Evolutionary conservation across 805 yeast genomes (phyloP).

Genomic region (Candida maesae): DNA sequence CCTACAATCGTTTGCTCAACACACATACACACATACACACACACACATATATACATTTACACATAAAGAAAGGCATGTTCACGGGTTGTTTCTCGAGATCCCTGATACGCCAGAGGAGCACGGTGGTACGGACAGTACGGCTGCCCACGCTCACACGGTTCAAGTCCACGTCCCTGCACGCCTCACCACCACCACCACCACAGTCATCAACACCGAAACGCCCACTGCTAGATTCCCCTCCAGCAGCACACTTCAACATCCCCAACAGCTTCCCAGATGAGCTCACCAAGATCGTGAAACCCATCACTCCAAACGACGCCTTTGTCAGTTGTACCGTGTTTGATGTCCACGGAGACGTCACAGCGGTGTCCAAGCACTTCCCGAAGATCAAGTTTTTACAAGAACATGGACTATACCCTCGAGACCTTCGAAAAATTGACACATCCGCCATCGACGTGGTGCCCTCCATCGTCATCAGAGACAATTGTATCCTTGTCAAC

Average conservation of each 20-base stretch:
- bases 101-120: background rate
- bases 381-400: constrained; percentile 73
- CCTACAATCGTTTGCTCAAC: too few relatives aligned
- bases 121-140: background rate
- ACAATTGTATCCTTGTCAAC: constrained; percentile 73
- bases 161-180: background rate
- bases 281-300: constrained; percentile 27
- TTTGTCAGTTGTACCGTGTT: constrained; percentile 76
- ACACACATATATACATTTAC: too few relatives aligned
- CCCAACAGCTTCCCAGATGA: constrained; percentile 16
- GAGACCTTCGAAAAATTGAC: constrained; percentile 82
- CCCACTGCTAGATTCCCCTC: constrained; percentile 8
- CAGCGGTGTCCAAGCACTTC: constrained; percentile 73
- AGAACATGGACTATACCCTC: constrained; percentile 72
- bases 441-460: constrained; percentile 75
- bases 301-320: constrained; percentile 41
- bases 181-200: background rate
- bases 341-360: constrained; percentile 68
- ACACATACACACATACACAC: too few relatives aligned
- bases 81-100: background rate
- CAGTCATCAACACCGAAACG: background rate
- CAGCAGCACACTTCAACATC: constrained; percentile 10
- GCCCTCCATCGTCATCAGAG: constrained; percentile 82
- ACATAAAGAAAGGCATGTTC: too few relatives aligned
- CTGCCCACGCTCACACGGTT: constrained; percentile 1